Conservation (phyloP, 768 basidiomycete species). For the Tricholoma sp. region DNA sequence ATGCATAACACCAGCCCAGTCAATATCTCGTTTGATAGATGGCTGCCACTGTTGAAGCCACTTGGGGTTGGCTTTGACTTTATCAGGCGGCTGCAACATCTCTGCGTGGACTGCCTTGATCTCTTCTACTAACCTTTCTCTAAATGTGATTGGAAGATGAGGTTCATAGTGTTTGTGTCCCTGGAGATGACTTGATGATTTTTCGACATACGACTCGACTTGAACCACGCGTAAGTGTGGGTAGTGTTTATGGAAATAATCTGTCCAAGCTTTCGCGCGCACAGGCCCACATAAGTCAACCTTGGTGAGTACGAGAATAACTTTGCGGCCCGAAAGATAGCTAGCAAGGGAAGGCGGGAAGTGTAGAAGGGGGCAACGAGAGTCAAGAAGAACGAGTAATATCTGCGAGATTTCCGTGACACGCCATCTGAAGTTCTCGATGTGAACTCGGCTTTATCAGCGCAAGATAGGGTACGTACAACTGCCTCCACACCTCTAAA, state of each 20-base stretch:
- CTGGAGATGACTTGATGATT: constrained; percentile 37
- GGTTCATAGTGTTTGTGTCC: constrained; percentile 53
- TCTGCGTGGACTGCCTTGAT: constrained; percentile 63
- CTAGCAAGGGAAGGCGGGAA: constrained; percentile 72
- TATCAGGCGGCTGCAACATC: constrained; percentile 63
- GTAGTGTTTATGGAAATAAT: constrained; percentile 48
- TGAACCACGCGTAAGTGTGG: constrained; percentile 59
- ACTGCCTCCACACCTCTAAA: constrained; percentile 90
- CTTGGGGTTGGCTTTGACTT: constrained; percentile 42
- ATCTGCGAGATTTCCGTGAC: constrained; percentile 90
- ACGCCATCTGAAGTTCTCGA: constrained; percentile 63
- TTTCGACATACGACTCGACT: constrained; percentile 73
- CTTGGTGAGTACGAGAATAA: constrained; percentile 83
- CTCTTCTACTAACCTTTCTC: constrained; percentile 57
- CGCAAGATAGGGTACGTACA: constrained; percentile 43
- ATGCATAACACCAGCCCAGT: constrained; percentile 65
- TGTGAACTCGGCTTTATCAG: constrained; percentile 7
- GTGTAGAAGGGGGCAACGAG: constrained; percentile 84
- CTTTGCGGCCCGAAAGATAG: constrained; percentile 51
- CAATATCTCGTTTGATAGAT: constrained; percentile 54
- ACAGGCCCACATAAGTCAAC: constrained; percentile 75
- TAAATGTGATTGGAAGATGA: constrained; percentile 60
- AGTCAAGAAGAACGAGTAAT: constrained; percentile 82
- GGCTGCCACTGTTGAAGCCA: constrained; percentile 61
- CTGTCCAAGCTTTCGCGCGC: constrained; percentile 61